Evolutionary conservation across 2,329 filamentous ascomycete genomes (phyloP), one percentile per base, ranked within the genome.

Genomic region (Aspergillus fumigatus): DNA sequence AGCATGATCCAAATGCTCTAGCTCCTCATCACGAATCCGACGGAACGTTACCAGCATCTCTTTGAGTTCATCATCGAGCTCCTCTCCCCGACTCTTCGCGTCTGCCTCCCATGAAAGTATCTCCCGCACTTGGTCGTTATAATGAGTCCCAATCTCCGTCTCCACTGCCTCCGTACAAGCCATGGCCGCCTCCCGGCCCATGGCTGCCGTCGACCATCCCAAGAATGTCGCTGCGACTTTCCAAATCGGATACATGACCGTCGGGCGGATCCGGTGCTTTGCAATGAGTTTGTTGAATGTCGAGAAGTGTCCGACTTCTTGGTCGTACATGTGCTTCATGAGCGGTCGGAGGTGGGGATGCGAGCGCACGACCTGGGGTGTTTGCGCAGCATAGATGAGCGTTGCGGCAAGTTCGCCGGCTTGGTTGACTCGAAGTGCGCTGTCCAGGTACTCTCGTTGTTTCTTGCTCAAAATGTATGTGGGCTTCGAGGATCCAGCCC

Each of bases 271-370:
- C 55, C 92, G 90, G 74, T 97, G 94, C 67, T 87, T 88, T 19
- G 89, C 86, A 4, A 97, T 80, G 26, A 97, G 82, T 3, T 79
- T 68, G 74, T 96, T 96, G 82, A 97, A 99, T 38, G 87, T 94
- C 3, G 79, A 75, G 65, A 97, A 86, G 75, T 99, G 94, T 8
- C 86, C 88, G 11, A 85, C 91, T 79, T 99, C 94, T 73, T 99
- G 94, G 67, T 94, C 90, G 79, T 96, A 92, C 94, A 99, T 99
- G 81, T 97, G 94, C 66, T 87, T 85, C 91, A 99, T 96, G 32
- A 97, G 78, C 0, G 91, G 88, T 6, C 90, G 88, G 19, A 99
- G 86, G 70, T 96, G 89, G 1, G 94, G 93, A 72, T 97, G 88
- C 4, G 88, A 84, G 62, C 84, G 83, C 55, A 91, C 81, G 52